Percentiles rank a stretch among this genome's conserved stretches.
Evolutionary conservation across 805 yeast genomes (phyloP).

Genomic region (Myxozyma mucilagina): DNA sequence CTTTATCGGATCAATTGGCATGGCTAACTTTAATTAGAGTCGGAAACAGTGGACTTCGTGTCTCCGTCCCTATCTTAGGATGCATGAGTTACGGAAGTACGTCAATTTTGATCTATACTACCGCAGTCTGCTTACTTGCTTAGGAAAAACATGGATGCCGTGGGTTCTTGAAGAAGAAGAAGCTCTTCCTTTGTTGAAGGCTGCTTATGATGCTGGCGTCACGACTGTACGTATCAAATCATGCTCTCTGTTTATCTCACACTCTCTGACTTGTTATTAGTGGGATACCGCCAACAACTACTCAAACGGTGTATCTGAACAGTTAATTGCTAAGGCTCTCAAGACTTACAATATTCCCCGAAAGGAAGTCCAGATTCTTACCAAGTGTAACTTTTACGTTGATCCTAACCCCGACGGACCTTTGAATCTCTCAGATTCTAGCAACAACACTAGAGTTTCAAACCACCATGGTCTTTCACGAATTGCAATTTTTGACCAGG

Average conservation of each 20-base stretch:
- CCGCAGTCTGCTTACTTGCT: neutral
- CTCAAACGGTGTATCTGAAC: neutral
- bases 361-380: slow-evolving; percentile 53
- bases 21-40: neutral
- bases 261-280: neutral
- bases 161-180: slow-evolving; percentile 51
- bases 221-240: neutral
- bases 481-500: slow-evolving; percentile 43
- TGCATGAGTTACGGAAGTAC: slow-evolving; percentile 24
- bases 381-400: slow-evolving; percentile 43
- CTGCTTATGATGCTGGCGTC: slow-evolving; percentile 43
- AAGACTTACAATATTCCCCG: neutral
- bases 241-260: neutral
- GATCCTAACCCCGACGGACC: neutral
- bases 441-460: slow-evolving; percentile 22
- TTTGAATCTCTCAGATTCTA: neutral
- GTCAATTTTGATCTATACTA: neutral
- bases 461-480: slow-evolving; percentile 46
- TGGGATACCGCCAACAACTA: neutral
- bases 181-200: slow-evolving; percentile 47
- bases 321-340: neutral
- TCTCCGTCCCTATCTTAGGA: slow-evolving; percentile 22
- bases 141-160: neutral
- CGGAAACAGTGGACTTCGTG: slow-evolving; percentile 8
- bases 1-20: too few relatives aligned